Evolutionary conservation across 1,139 yeast genomes (phyloP), one percentile per base, ranked within the genome.

Genomic region (Debaryomycetaceae sp.): DNA sequence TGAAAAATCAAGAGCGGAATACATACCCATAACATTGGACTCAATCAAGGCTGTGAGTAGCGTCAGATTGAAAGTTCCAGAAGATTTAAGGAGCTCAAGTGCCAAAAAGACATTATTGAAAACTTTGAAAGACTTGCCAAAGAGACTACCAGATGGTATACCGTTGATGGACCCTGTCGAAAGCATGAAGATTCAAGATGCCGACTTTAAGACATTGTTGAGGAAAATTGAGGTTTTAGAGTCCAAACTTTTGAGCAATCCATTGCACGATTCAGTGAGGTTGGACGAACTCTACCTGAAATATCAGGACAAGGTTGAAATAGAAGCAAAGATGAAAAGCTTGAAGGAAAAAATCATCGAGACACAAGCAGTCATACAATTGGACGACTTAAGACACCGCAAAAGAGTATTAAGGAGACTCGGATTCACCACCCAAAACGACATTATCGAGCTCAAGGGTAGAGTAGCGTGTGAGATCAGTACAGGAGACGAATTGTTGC

Each of bases 401-500:
- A 91, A 89, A 63, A 76, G 98, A 55, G 98, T 92, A 2, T 70
- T 92, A 48, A 80, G 98, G 60, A 66, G 81, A 52, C 62, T 78
- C 34, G 97, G 92, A 1, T 92, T 92, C 67, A 84, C 92, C 33
- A 83, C 95, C 2, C 79, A 75, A 46, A 78, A 81, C 49, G 96
- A 87, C 60, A 84, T 92, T 44, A 94, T 92, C 49, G 97, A 92
- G 58, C 73, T 92, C 51, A 94, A 94, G 67, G 99, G 99, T 35
- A 78, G 98, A 56, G 83, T 76, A 39, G 98, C 98, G 0, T 91
- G 98, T 64, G 98, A 92, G 56, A 92, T 92, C 53, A 84, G 95
- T 55, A 85, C 95, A 19, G 98, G 98, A 44, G 96, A 89, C 61
- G 97, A 89, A 63, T 69, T 92, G 42, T 62, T 92, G 48, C 68